Evolutionary conservation across 2,329 filamentous ascomycete species (phyloP).

Genomic region (Paecilomyces fulvus): DNA sequence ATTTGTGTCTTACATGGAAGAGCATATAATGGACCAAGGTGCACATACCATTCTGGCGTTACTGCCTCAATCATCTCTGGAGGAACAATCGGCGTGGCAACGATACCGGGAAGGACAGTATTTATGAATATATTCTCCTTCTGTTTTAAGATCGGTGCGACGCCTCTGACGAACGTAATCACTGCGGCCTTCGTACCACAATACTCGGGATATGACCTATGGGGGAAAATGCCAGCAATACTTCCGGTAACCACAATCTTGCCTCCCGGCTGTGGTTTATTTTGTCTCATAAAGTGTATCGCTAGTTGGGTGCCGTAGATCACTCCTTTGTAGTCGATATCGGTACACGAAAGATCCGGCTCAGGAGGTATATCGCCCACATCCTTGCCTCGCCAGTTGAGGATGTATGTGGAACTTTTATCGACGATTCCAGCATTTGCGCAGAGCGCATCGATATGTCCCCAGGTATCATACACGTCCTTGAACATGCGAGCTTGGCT

Average conservation of each 20-base stretch:
- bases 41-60: conserved; percentile 10
- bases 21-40: background rate
- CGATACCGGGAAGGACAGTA: conserved; percentile 40
- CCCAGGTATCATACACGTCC: conserved; percentile 35
- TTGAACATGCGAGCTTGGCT: conserved; percentile 38
- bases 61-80: conserved; percentile 37
- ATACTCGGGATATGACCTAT: conserved; percentile 41
- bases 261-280: conserved; percentile 31
- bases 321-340: conserved; percentile 45
- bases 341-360: conserved; percentile 39
- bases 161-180: conserved; percentile 32
- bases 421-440: conserved; percentile 47
- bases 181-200: conserved; percentile 45
- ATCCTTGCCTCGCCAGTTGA: conserved; percentile 23
- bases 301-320: conserved; percentile 44
- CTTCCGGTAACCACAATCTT: conserved; percentile 39
- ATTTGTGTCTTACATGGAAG: background rate
- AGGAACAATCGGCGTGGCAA: conserved; percentile 40
- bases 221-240: conserved; percentile 37
- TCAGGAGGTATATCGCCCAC: conserved; percentile 31
- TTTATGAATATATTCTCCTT: conserved; percentile 44
- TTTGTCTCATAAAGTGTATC: conserved; percentile 47
- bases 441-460: conserved; percentile 41
- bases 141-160: conserved; percentile 31
- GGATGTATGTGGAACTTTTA: conserved; percentile 38